Evolutionary conservation across 2,329 filamentous ascomycete genomes (phyloP).

Genomic region (Myrmaecium sp.): DNA sequence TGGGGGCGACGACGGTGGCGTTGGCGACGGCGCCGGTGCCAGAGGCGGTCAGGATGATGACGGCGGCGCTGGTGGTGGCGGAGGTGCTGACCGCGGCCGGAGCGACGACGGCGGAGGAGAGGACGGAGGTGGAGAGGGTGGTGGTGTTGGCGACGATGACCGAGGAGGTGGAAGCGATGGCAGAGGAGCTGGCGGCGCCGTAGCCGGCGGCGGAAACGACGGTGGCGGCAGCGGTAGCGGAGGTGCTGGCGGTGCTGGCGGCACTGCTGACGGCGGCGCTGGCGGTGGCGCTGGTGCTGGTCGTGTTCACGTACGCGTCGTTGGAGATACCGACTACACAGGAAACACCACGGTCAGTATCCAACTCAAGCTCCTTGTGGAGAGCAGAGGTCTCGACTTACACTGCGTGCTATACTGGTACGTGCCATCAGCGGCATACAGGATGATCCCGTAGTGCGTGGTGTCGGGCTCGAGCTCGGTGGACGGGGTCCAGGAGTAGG

Average conservation of each 20-base stretch:
- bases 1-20: conserved; percentile 15
- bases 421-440: conserved; percentile 40
- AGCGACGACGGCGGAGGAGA: conserved; percentile 7
- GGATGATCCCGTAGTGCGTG: conserved; percentile 42
- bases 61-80: conserved; percentile 4
- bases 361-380: too few species aligned
- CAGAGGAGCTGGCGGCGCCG: conserved; percentile 3
- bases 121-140: conserved; percentile 16
- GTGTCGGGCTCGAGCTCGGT: conserved; percentile 24
- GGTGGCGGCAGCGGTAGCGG: conserved; percentile 6
- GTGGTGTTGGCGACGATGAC: conserved; percentile 15
- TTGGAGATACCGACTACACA: conserved; percentile 37
- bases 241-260: conserved; percentile 4
- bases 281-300: conserved; percentile 1
- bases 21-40: conserved; percentile 8
- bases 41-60: conserved; percentile 10
- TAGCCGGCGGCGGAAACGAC: conserved; percentile 2
- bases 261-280: conserved; percentile 5
- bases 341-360: not conserved
- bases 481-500: conserved; percentile 37
- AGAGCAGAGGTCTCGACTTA: not conserved
- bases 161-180: conserved; percentile 10
- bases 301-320: conserved; percentile 11
- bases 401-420: conserved; percentile 39
- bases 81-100: conserved; percentile 4